phyloP scores from a whole-genome alignment of 148 eudicot genomes.

The Dianthus caryophyllus region DNA sequence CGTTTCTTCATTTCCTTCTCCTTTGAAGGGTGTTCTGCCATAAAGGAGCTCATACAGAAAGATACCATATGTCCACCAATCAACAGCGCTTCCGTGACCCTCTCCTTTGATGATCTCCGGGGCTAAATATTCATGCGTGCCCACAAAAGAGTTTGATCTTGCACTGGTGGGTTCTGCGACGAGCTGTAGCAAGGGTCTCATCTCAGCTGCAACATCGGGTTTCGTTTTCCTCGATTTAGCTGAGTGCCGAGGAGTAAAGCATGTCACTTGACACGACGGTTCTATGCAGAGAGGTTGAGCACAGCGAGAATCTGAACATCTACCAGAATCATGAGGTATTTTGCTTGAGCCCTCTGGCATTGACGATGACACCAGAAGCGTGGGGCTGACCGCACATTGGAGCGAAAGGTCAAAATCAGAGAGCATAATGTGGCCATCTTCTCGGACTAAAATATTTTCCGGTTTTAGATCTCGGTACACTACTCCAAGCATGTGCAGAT shows the following conservation, averaged over 20 bases:
- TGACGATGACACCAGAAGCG: slow-evolving; percentile 57
- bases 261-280: slow-evolving; percentile 74
- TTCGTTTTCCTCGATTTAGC: slow-evolving; percentile 43
- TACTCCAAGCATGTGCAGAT: slow-evolving; percentile 91
- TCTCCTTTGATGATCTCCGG: slow-evolving; percentile 90
- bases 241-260: slow-evolving; percentile 64
- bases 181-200: slow-evolving; percentile 59
- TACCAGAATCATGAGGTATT: slow-evolving; percentile 51
- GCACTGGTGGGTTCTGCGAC: slow-evolving; percentile 93
- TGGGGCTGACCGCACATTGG: slow-evolving; percentile 76
- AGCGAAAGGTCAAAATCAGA: slow-evolving; percentile 90
- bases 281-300: slow-evolving; percentile 73
- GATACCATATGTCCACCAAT: slow-evolving; percentile 94
- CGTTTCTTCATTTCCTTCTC: slow-evolving; percentile 77
- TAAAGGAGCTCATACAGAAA: slow-evolving; percentile 88
- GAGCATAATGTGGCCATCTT: slow-evolving; percentile 94
- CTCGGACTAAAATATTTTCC: slow-evolving; percentile 82
- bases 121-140: slow-evolving; percentile 91
- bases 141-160: slow-evolving; percentile 88
- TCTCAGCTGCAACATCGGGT: slow-evolving; percentile 39
- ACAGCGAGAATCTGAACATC: slow-evolving; percentile 61
- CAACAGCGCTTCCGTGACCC: slow-evolving; percentile 96
- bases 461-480: slow-evolving; percentile 87
- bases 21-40: slow-evolving; percentile 85
- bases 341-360: slow-evolving; percentile 45